Base-by-base conservation (phyloP, 202 grass and related monocot species). In the Zoysia matrella region DNA sequence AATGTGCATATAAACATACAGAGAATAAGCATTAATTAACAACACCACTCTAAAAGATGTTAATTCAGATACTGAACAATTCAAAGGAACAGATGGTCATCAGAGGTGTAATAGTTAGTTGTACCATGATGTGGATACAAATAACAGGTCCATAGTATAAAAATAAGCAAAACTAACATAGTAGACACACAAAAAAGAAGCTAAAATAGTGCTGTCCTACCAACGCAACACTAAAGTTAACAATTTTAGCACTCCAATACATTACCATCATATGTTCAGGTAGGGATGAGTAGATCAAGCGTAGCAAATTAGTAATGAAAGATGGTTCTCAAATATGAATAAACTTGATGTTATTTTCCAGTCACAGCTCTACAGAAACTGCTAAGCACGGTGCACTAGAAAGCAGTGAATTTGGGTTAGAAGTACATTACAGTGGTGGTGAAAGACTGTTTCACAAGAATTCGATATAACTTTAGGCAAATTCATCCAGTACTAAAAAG, bases 261-360 rank as follows among this genome's bases (percentile, higher is more conserved):
- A 15, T 9, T 52, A 42, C 11, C 42, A 14, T 15, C 44, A 36
- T 10, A 54, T 15, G 2, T 41, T 47, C 30, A 80, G 51, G 10
- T 67, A 80, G 13, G 36, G 72, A 36, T 52, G 13, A 42, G 14
- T 30, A 68, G 55, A 45, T 66, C 8, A 61, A 36, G 11, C 41
- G 43, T 49, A 30, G 71, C 55, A 57, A 67, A 83, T 45, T 67
- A 54, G 11, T 36, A 72, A 47, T 52, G 52, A 41, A 74, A 42
- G 60, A 57, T 88, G 16, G 12, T 73, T 56, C 30, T 66, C 10
- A 77, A 48, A 64, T 65, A 14, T 73, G 43, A 73, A 18, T 11
- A 15, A 5, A 43, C 55, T 42, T 30, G 15, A 18, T 58, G 56
- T 58, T 58, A 72, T 16, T 44, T 73, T 62, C 42, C 6, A 79